Conservation (phyloP, 768 basidiomycete genomes). For the Tricholoma terreum region DNA sequence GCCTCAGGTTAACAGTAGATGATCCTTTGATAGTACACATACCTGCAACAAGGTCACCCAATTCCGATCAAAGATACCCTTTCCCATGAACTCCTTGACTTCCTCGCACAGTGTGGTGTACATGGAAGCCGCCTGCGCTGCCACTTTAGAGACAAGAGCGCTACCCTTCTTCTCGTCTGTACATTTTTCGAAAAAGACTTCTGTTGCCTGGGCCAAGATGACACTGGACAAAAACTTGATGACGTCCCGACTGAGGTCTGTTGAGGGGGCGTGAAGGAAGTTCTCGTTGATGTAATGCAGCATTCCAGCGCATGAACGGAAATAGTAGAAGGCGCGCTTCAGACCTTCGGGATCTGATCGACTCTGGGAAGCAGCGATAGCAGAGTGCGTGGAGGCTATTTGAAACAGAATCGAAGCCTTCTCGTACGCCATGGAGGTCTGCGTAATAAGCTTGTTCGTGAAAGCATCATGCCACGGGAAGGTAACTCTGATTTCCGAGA, state of each 20-base stretch:
- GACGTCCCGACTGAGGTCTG: slow-evolving; percentile 90
- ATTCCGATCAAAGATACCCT: slow-evolving; percentile 91
- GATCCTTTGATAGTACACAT: slow-evolving; percentile 11
- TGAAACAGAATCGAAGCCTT: slow-evolving; percentile 98
- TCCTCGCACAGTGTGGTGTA: slow-evolving; percentile 85
- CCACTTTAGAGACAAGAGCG: slow-evolving; percentile 79
- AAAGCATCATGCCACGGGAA: slow-evolving; percentile 99
- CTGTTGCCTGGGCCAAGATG: slow-evolving; percentile 91
- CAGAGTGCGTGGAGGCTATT: slow-evolving; percentile 90
- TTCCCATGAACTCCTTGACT: slow-evolving; percentile 94
- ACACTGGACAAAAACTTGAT: slow-evolving; percentile 89
- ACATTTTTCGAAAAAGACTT: slow-evolving; percentile 94
- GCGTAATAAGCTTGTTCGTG: slow-evolving; percentile 88
- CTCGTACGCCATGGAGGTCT: slow-evolving; percentile 96
- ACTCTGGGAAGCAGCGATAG: slow-evolving; percentile 83
- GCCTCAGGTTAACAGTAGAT: neutral
- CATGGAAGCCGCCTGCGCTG: slow-evolving; percentile 75
- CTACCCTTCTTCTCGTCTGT: slow-evolving; percentile 87
- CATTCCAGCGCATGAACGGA: slow-evolving; percentile 90
- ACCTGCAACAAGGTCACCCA: slow-evolving; percentile 90
- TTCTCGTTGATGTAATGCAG: slow-evolving; percentile 99
- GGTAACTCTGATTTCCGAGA: slow-evolving; percentile 93
- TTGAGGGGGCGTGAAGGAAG: slow-evolving; percentile 96
- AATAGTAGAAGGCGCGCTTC: slow-evolving; percentile 92
- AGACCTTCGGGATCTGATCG: slow-evolving; percentile 87